A percentile compares a stretch with the other conserved stretches of the same genome.
Conservation (phyloP, 495 filamentous ascomycete genomes). For the Hypomontagnella monticulosa region DNA sequence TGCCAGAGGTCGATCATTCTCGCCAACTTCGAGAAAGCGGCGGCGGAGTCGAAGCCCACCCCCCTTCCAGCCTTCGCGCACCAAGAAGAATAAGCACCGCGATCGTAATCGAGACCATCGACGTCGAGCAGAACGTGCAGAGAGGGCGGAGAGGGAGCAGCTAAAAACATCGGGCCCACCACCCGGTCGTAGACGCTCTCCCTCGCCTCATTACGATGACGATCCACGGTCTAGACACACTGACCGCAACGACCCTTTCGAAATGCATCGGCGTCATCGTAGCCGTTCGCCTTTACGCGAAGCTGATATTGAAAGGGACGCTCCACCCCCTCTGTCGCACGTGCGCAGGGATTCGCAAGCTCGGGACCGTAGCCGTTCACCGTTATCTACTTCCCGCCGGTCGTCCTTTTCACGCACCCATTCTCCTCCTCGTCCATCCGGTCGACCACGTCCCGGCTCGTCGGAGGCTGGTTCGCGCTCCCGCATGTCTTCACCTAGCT, state of each 20-base stretch:
- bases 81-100: slow-evolving; percentile 45
- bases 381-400: slow-evolving; percentile 38
- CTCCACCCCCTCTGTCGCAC: slow-evolving; percentile 15
- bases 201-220: slow-evolving; percentile 40
- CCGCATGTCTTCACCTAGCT: slow-evolving; percentile 47
- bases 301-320: slow-evolving; percentile 29
- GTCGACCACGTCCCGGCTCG: slow-evolving; percentile 46
- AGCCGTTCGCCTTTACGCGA: slow-evolving; percentile 47
- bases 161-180: slow-evolving; percentile 27
- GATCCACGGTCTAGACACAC: slow-evolving; percentile 31
- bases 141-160: slow-evolving; percentile 37
- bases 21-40: slow-evolving; percentile 45
- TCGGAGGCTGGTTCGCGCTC: slow-evolving; percentile 51
- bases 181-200: slow-evolving; percentile 38
- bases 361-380: slow-evolving; percentile 43
- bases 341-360: slow-evolving; percentile 34
- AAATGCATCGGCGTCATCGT: slow-evolving; percentile 36
- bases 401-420: slow-evolving; percentile 53
- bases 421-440: slow-evolving; percentile 45
- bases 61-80: slow-evolving; percentile 38
- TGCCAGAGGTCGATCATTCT: slow-evolving; percentile 43
- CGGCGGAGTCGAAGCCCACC: slow-evolving; percentile 43
- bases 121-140: slow-evolving; percentile 40
- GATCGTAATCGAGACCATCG: slow-evolving; percentile 45
- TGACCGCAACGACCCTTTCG: slow-evolving; percentile 36